Conservation (phyloP, 495 filamentous ascomycete species). For the Hyphodiscus hymeniophilus region DNA sequence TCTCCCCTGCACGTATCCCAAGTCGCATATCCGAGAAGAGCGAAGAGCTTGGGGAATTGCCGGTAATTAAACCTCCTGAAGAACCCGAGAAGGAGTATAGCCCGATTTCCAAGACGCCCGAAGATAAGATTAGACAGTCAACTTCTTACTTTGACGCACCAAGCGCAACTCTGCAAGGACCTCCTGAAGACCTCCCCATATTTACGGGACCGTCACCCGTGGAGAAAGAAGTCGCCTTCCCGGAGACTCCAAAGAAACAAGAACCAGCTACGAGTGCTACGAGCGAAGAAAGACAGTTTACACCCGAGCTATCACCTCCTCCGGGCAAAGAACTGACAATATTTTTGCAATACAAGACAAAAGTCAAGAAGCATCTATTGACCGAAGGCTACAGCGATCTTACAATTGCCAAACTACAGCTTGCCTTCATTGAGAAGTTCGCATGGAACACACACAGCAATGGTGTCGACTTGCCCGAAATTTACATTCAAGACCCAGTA, state of each 20-base stretch:
- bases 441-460: conserved; percentile 96
- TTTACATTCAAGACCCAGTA: conserved; percentile 93
- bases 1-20: conserved; percentile 51
- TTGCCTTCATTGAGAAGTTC: conserved; percentile 99
- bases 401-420: conserved; percentile 77
- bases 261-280: background rate
- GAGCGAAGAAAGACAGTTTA: conserved; percentile 27
- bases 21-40: conserved; percentile 62
- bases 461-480: conserved; percentile 87
- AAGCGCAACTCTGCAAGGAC: conserved; percentile 19
- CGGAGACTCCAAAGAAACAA: conserved; percentile 8
- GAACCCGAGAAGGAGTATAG: conserved; percentile 35
- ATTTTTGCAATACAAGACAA: conserved; percentile 95
- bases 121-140: conserved; percentile 49
- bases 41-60: conserved; percentile 38
- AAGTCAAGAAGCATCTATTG: conserved; percentile 93
- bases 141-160: conserved; percentile 26
- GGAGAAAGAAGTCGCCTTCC: background rate
- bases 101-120: conserved; percentile 45
- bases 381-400: conserved; percentile 74
- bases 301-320: conserved; percentile 66
- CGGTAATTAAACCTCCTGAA: conserved; percentile 27
- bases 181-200: conserved; percentile 1
- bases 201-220: conserved; percentile 1
- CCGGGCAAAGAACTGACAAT: conserved; percentile 83